Evolutionary conservation across 352 stramenopile genomes (phyloP).

Genomic region (Blastocystis sp.): DNA sequence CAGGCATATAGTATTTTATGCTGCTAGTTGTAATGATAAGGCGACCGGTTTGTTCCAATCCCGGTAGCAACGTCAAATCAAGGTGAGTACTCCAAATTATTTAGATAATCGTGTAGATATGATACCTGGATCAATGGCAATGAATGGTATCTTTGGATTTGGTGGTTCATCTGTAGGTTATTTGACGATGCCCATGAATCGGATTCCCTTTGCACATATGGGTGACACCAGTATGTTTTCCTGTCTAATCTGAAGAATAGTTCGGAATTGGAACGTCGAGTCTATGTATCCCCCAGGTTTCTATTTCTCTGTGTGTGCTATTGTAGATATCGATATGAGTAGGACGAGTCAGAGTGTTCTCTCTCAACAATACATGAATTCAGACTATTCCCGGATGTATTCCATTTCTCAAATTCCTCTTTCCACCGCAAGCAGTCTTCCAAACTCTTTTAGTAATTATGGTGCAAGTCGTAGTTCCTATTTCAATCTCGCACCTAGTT

Average conservation of each 20-base stretch:
- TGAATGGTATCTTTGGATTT: background rate
- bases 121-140: background rate
- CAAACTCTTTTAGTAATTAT: background rate
- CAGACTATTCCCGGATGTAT: background rate
- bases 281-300: background rate
- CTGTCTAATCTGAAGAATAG: background rate
- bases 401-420: background rate
- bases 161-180: background rate
- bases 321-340: background rate
- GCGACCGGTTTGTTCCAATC: background rate
- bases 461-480: background rate
- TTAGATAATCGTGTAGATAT: background rate
- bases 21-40: background rate
- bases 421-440: background rate
- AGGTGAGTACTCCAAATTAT: background rate
- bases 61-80: background rate
- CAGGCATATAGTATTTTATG: background rate
- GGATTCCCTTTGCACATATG: background rate
- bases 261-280: background rate
- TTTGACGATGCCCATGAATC: background rate
- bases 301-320: background rate
- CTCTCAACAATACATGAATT: background rate
- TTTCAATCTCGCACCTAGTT: background rate
- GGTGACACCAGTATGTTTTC: background rate
- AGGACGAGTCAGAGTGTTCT: background rate